These are phyloP conservation scores for Sphaerulina vaccinii DNA, from an alignment of 2,329 filamentous ascomycete genomes.

Conservation along the genomic window DNA sequence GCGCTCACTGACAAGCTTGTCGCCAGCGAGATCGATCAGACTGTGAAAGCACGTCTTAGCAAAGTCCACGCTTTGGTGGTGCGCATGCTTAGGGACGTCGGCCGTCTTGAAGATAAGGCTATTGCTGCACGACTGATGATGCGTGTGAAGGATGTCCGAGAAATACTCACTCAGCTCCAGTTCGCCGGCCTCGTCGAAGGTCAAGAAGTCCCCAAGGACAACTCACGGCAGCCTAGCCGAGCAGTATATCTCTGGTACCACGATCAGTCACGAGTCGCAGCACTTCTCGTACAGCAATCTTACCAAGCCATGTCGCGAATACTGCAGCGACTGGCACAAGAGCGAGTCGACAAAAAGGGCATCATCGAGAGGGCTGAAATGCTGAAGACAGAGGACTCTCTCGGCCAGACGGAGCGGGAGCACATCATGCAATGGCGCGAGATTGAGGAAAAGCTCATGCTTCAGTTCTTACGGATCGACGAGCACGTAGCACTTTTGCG, in stretches of 20 bases:
- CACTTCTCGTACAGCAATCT: slow-evolving; percentile 71
- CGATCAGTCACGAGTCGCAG: slow-evolving; percentile 69
- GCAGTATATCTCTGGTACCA: slow-evolving; percentile 93
- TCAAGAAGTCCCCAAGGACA: slow-evolving; percentile 90
- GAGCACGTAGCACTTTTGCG: slow-evolving; percentile 69
- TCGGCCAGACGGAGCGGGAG: slow-evolving; percentile 71
- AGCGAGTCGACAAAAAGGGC: slow-evolving; percentile 68
- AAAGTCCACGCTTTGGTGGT: slow-evolving; percentile 76
- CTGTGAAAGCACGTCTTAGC: slow-evolving; percentile 75
- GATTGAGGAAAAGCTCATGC: slow-evolving; percentile 68
- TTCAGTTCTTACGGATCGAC: slow-evolving; percentile 78
- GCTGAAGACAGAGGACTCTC: slow-evolving; percentile 77
- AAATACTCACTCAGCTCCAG: slow-evolving; percentile 81
- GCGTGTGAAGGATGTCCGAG: slow-evolving; percentile 79
- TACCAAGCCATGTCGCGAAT: slow-evolving; percentile 90
- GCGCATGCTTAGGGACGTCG: slow-evolving; percentile 79
- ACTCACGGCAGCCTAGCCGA: slow-evolving; percentile 73
- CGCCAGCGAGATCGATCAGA: slow-evolving; percentile 75
- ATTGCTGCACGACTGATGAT: slow-evolving; percentile 78
- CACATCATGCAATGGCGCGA: slow-evolving; percentile 63
- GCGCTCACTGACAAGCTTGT: slow-evolving; percentile 68
- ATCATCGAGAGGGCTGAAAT: slow-evolving; percentile 80
- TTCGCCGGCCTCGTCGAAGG: slow-evolving; percentile 83
- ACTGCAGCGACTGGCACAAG: slow-evolving; percentile 74
- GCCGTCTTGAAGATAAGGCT: slow-evolving; percentile 92